Conservation (phyloP, 495 filamentous ascomycete genomes). For the Penicillium macrosclerotiorum region DNA sequence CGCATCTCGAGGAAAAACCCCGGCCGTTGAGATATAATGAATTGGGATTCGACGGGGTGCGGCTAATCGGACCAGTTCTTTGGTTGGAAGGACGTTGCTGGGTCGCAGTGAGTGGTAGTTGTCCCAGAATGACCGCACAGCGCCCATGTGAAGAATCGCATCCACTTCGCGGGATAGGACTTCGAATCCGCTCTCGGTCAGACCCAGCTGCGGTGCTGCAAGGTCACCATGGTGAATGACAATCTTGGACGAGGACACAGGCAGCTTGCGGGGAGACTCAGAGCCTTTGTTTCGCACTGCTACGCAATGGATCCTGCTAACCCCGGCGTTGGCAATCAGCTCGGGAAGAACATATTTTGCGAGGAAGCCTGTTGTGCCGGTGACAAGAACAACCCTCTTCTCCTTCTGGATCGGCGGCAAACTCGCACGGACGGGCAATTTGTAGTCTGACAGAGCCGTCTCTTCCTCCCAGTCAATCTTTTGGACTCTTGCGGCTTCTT, state of each 20-base stretch:
- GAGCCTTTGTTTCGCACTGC: constrained; percentile 9
- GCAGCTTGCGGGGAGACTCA: background rate
- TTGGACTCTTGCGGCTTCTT: constrained; percentile 8
- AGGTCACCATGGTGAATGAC: constrained; percentile 32
- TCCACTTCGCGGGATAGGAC: constrained; percentile 26
- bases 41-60: constrained; percentile 32
- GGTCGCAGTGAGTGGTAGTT: constrained; percentile 33
- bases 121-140: constrained; percentile 39
- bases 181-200: constrained; percentile 17
- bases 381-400: constrained; percentile 7
- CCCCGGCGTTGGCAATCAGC: background rate
- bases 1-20: constrained; percentile 12
- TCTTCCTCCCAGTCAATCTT: constrained; percentile 32
- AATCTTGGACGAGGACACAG: background rate
- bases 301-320: constrained; percentile 8
- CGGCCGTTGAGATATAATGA: constrained; percentile 40
- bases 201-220: constrained; percentile 25
- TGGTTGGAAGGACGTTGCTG: constrained; percentile 36
- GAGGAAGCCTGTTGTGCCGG: constrained; percentile 21
- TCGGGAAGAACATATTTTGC: constrained; percentile 3
- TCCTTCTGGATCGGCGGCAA: background rate
- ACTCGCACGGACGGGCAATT: background rate
- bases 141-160: constrained; percentile 45
- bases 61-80: constrained; percentile 31
- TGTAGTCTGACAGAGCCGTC: constrained; percentile 9